Evolutionary conservation across 768 basidiomycete genomes (phyloP).

Genomic region (Royoungia palumana): DNA sequence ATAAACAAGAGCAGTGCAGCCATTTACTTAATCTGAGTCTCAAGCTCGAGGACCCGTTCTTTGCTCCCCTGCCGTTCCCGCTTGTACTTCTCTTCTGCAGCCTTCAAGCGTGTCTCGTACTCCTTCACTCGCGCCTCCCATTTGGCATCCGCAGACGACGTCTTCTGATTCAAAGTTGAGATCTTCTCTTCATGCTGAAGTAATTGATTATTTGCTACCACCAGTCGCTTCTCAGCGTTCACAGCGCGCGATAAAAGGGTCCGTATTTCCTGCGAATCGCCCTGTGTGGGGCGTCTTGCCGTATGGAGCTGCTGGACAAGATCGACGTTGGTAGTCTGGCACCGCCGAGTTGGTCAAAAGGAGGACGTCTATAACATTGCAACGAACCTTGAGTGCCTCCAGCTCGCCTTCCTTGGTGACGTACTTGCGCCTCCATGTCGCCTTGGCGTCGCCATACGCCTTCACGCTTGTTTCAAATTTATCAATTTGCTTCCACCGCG

Average conservation of each 20-base stretch:
- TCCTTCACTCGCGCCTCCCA: constrained; percentile 97
- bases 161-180: constrained; percentile 69
- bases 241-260: constrained; percentile 69
- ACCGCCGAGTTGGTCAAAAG: background rate
- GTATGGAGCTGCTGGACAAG: constrained; percentile 65
- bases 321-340: constrained; percentile 69
- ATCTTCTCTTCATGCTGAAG: constrained; percentile 82
- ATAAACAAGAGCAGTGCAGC: constrained; percentile 6
- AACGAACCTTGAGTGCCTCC: constrained; percentile 73
- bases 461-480: constrained; percentile 87
- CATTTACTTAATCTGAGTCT: constrained; percentile 74
- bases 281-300: constrained; percentile 55
- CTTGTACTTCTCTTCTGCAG: constrained; percentile 90
- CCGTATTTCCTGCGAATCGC: constrained; percentile 66
- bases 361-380: background rate
- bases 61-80: constrained; percentile 92
- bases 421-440: constrained; percentile 79
- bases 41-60: constrained; percentile 73
- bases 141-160: constrained; percentile 69
- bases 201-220: constrained; percentile 81
- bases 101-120: constrained; percentile 76
- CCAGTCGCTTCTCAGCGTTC: constrained; percentile 86
- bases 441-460: constrained; percentile 75
- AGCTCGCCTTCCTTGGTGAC: constrained; percentile 85
- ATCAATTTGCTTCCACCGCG: constrained; percentile 89